A percentile compares a stretch with the other conserved stretches of the same genome.
These are phyloP conservation scores for Euryodendron excelsum DNA, from an alignment of 148 eudicot genomes.

Conservation along the genomic window DNA sequence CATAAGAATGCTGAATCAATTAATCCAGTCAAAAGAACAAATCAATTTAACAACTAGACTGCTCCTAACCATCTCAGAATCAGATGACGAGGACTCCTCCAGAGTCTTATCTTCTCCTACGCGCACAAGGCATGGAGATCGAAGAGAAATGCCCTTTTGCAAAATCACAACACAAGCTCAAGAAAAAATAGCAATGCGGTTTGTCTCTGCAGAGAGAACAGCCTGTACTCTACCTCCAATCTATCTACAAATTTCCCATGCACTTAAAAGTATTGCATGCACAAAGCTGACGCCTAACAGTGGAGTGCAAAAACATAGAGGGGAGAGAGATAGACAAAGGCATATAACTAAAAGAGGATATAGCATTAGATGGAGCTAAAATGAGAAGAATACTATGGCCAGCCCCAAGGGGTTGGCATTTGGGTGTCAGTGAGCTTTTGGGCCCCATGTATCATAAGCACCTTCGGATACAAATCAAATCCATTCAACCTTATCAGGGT, in stretches of 20 bases:
- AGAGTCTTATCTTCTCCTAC: conserved; percentile 83
- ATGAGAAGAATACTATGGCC: background rate
- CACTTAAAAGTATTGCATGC: background rate
- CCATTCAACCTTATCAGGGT: conserved; percentile 60
- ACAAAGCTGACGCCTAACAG: background rate
- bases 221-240: background rate
- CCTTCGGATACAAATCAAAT: background rate
- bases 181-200: background rate
- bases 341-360: background rate
- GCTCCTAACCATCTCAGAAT: conserved; percentile 66
- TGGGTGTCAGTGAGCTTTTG: background rate
- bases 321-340: background rate
- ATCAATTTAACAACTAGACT: no score
- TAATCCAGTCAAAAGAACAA: background rate
- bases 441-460: background rate
- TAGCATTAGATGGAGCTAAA: background rate
- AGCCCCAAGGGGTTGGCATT: background rate
- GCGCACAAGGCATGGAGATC: conserved; percentile 87
- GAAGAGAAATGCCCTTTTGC: conserved; percentile 80
- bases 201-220: background rate
- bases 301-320: no score
- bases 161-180: background rate
- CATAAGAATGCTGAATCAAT: background rate
- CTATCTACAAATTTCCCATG: background rate
- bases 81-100: conserved; percentile 85